A percentile compares a stretch with the other conserved stretches of the same genome.
phyloP scores from a whole-genome alignment of 2,329 filamentous ascomycete genomes.

The Emericellopsis cladophorae region DNA sequence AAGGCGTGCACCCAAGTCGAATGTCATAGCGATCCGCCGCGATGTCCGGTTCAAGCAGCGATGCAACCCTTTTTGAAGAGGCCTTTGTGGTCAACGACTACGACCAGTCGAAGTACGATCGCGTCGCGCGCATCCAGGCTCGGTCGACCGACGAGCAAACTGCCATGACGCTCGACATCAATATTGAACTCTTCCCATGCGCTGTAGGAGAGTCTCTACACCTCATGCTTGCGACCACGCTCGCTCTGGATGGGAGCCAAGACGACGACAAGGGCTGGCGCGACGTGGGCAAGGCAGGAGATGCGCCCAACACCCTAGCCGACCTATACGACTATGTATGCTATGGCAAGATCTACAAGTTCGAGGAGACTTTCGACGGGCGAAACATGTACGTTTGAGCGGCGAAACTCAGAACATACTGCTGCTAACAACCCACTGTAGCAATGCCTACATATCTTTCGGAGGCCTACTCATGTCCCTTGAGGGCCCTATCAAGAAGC shows the following conservation, averaged over 20 bases:
- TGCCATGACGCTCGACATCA: conserved; percentile 79
- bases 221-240: conserved; percentile 71
- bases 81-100: conserved; percentile 70
- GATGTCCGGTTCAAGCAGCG: conserved; percentile 51
- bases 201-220: conserved; percentile 62
- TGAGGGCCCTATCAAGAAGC: conserved; percentile 90
- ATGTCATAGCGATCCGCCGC: conserved; percentile 1
- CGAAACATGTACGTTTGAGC: conserved; percentile 59
- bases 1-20: too few relatives aligned
- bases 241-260: conserved; percentile 76
- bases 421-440: conserved; percentile 21
- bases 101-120: conserved; percentile 87
- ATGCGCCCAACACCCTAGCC: conserved; percentile 49
- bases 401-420: background rate
- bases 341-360: conserved; percentile 79
- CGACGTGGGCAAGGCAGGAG: conserved; percentile 45
- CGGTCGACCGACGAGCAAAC: conserved; percentile 64
- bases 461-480: conserved; percentile 83
- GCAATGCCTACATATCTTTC: conserved; percentile 89
- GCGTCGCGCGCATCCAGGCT: conserved; percentile 74
- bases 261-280: conserved; percentile 72
- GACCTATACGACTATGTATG: conserved; percentile 84
- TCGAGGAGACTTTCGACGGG: conserved; percentile 66
- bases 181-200: conserved; percentile 81
- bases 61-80: conserved; percentile 89